A percentile compares a stretch with the other conserved stretches of the same genome.
Conservation (phyloP, 2,329 filamentous ascomycete genomes). For the Penicillium digitatum region DNA sequence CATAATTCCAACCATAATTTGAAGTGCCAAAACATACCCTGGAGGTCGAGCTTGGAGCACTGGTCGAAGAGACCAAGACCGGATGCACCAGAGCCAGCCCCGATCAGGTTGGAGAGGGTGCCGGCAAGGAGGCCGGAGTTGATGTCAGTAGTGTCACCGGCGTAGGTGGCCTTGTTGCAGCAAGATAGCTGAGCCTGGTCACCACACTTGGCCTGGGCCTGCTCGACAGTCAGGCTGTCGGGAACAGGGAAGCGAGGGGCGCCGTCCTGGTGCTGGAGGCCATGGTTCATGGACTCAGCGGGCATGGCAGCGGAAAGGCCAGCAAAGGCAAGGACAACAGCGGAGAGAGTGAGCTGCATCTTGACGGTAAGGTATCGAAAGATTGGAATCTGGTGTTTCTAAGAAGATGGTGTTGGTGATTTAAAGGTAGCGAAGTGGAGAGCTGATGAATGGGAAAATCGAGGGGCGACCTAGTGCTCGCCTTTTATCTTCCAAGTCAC, state of each 20-base stretch:
- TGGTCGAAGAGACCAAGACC: constrained; percentile 38
- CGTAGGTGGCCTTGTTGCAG: constrained; percentile 38
- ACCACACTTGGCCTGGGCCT: constrained; percentile 39
- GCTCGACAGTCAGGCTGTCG: constrained; percentile 29
- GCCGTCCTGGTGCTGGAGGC: constrained; percentile 5
- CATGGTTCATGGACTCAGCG: constrained; percentile 6
- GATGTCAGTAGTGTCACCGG: constrained; percentile 32
- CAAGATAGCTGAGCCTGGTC: constrained; percentile 37
- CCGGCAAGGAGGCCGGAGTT: constrained; percentile 29
- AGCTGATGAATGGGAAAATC: constrained; percentile 4
- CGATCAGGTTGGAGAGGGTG: constrained; percentile 32
- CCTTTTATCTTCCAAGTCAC: constrained; percentile 21
- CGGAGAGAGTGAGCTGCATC: constrained; percentile 37
- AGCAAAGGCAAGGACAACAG: constrained; percentile 32
- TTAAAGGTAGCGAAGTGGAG: constrained; percentile 5
- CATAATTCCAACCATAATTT: too few species aligned
- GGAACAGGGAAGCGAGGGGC: constrained; percentile 18
- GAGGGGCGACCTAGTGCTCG: neutral
- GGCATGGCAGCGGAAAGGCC: constrained; percentile 30
- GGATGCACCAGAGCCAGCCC: constrained; percentile 29
- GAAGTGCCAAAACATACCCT: constrained; percentile 22
- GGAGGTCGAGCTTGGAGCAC: constrained; percentile 38
- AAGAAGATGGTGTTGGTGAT: too few species aligned
- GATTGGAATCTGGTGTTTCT: constrained; percentile 16
- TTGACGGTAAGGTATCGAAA: constrained; percentile 28